Evolutionary conservation across 2,329 filamentous ascomycete species (phyloP).

Genomic region (Erysiphe neolycopersici): DNA sequence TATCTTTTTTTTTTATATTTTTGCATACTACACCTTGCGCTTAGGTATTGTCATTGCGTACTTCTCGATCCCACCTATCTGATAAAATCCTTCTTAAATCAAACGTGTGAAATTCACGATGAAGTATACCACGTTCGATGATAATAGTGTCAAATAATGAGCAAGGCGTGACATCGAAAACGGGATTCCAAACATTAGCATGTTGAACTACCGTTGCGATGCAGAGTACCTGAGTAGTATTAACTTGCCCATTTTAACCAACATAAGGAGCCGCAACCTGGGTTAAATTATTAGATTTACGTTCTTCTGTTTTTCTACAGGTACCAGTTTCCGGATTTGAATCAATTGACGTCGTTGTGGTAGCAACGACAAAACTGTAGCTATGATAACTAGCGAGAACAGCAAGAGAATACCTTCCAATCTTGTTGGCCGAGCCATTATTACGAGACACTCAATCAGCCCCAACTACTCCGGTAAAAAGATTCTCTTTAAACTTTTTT

Average conservation of each 20-base stretch:
- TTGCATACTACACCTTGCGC: too few species aligned
- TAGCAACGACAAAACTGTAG: constrained; percentile 83
- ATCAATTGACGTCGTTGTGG: constrained; percentile 85
- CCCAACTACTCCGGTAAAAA: constrained; percentile 74
- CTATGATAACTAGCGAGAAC: constrained; percentile 75
- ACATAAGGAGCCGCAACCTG: constrained; percentile 56
- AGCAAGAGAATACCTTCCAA: constrained; percentile 79
- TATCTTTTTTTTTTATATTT: too few species aligned
- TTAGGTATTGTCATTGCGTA: too few species aligned
- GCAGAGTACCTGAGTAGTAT: constrained; percentile 34
- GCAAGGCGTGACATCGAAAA: constrained; percentile 83
- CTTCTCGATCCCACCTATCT: background rate
- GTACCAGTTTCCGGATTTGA: constrained; percentile 49
- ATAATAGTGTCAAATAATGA: constrained; percentile 79
- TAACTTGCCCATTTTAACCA: constrained; percentile 31
- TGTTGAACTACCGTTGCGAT: constrained; percentile 54
- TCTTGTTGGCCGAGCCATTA: constrained; percentile 95
- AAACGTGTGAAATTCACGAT: constrained; percentile 50
- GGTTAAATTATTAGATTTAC: constrained; percentile 57
- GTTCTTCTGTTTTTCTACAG: constrained; percentile 76
- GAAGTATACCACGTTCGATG: constrained; percentile 69
- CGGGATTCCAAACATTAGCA: constrained; percentile 84
- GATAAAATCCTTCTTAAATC: constrained; percentile 27
- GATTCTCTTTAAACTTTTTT: constrained; percentile 33
- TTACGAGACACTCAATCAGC: constrained; percentile 90